These are phyloP conservation scores for Wickerhamia fluorescens DNA, from an alignment of 805 yeast species.

Conservation along the genomic window DNA sequence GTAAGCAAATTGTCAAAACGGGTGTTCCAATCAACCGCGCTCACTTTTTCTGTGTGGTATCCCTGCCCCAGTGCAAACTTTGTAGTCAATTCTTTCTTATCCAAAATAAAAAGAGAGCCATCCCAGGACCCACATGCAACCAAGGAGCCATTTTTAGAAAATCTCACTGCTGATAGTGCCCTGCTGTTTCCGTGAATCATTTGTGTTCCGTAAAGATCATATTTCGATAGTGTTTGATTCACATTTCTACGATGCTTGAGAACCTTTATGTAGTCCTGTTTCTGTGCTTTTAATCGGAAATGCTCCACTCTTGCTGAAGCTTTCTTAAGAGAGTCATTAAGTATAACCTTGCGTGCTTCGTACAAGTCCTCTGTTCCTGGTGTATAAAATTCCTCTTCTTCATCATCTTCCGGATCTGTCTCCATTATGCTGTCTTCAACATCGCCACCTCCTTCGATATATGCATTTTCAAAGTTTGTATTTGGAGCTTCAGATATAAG, in stretches of 20 bases:
- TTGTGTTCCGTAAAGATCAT: constrained; percentile 60
- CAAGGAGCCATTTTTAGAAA: constrained; percentile 28
- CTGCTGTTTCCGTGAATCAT: constrained; percentile 50
- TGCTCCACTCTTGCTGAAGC: constrained; percentile 36
- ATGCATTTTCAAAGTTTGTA: constrained; percentile 7
- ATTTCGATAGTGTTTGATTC: constrained; percentile 22
- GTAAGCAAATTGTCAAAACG: constrained; percentile 13
- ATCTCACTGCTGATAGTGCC: constrained; percentile 55
- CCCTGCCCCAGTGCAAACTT: constrained; percentile 24
- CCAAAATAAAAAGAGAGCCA: constrained; percentile 55
- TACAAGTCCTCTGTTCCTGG: constrained; percentile 59
- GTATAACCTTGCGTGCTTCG: constrained; percentile 44
- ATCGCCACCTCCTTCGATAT: constrained; percentile 12
- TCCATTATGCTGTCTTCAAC: constrained; percentile 9
- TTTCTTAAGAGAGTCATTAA: constrained; percentile 42
- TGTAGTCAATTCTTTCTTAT: constrained; percentile 29
- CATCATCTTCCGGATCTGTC: constrained; percentile 30
- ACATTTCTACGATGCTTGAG: constrained; percentile 42
- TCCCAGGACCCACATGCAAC: constrained; percentile 80
- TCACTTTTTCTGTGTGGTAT: constrained; percentile 56
- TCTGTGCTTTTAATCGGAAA: constrained; percentile 22
- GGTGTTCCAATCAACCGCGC: constrained; percentile 64
- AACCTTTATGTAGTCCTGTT: constrained; percentile 32
- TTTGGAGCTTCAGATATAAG: constrained; percentile 29
- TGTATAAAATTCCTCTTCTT: constrained; percentile 76